Evolutionary conservation across 495 filamentous ascomycete species (phyloP).

Genomic region (Xylaria venustula): DNA sequence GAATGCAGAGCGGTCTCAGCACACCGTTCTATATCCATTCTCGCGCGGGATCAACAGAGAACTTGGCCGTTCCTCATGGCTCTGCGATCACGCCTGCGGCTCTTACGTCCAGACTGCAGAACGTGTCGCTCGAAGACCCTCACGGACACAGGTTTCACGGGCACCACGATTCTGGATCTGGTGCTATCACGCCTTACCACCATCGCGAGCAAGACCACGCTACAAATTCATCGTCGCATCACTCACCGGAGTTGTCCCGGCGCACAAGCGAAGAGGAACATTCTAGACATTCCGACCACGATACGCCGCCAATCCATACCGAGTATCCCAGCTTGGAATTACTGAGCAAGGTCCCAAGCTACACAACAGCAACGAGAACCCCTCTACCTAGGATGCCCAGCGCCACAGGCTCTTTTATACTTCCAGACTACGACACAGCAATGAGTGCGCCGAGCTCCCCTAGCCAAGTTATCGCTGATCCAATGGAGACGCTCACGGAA

Average conservation of each 20-base stretch:
- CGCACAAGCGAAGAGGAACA: conserved; percentile 62
- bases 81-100: conserved; percentile 60
- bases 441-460: conserved; percentile 38
- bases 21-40: conserved; percentile 78
- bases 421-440: conserved; percentile 44
- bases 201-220: conserved; percentile 23
- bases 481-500: conserved; percentile 33
- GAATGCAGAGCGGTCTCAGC: conserved; percentile 63
- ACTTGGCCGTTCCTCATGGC: conserved; percentile 53
- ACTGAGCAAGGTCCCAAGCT: conserved; percentile 76
- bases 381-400: conserved; percentile 42
- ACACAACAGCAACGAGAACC: conserved; percentile 69
- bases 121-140: conserved; percentile 49
- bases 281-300: conserved; percentile 43
- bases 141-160: conserved; percentile 33
- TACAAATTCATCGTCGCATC: conserved; percentile 27
- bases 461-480: conserved; percentile 24
- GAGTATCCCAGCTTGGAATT: conserved; percentile 62
- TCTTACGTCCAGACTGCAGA: conserved; percentile 62
- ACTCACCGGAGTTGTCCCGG: conserved; percentile 49
- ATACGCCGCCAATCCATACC: conserved; percentile 58
- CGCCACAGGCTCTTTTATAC: conserved; percentile 23
- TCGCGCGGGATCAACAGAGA: conserved; percentile 73
- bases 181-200: conserved; percentile 30
- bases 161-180: conserved; percentile 21